These are phyloP conservation scores for Glycine soja DNA, from an alignment of 306 rosid species.

Conservation along the genomic window DNA sequence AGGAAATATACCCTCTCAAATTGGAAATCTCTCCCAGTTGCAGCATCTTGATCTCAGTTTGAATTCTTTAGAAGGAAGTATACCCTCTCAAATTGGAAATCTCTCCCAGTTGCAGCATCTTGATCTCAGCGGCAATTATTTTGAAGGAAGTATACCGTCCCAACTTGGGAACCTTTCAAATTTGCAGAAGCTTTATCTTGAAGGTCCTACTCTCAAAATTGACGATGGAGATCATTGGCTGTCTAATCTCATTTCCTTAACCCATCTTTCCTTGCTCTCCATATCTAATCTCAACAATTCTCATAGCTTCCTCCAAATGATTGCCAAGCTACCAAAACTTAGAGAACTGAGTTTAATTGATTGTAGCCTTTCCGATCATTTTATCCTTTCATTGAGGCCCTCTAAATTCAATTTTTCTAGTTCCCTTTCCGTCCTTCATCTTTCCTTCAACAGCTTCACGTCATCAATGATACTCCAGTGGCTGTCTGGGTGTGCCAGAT, in stretches of 20 bases:
- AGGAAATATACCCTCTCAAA: too few relatives aligned
- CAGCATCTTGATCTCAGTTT: too few relatives aligned
- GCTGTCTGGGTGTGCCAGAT: constrained; percentile 17
- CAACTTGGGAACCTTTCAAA: too few relatives aligned
- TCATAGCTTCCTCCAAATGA: background rate
- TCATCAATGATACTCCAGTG: constrained; percentile 40
- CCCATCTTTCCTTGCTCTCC: constrained; percentile 14
- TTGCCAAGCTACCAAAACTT: constrained; percentile 26
- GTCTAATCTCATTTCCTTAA: constrained; percentile 45
- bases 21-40: too few relatives aligned
- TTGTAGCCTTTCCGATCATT: constrained; percentile 40
- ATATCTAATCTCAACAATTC: constrained; percentile 4
- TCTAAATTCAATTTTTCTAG: constrained; percentile 29
- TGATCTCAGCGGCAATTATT: too few relatives aligned
- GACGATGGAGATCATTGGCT: constrained; percentile 31
- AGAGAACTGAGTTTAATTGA: background rate
- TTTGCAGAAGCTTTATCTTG: too few relatives aligned
- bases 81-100: too few relatives aligned
- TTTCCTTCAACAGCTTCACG: background rate
- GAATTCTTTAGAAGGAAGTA: too few relatives aligned
- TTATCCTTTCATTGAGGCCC: background rate
- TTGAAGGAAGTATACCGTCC: too few relatives aligned
- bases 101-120: too few relatives aligned
- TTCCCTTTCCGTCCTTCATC: constrained; percentile 30
- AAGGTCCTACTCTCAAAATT: background rate